Evolutionary conservation across 768 basidiomycete species (phyloP), one percentile per base, ranked within the genome.

Genomic region (Leccinum obscurum): DNA sequence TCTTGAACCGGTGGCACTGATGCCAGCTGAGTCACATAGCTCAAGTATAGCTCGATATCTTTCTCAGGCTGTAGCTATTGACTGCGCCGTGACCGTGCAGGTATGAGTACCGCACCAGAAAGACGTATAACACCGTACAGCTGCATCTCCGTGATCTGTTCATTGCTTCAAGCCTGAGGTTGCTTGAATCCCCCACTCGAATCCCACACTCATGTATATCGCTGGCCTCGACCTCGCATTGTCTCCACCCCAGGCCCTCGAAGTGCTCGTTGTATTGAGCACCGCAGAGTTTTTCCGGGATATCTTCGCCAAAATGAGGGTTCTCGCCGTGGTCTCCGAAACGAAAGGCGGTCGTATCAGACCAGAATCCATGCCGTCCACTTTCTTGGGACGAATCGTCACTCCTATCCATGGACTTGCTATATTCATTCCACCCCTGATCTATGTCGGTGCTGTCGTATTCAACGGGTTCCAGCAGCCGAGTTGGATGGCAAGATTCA

Each of bases 391-490:
- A n/a, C 63, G 64, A 39, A 49, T 71, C 57, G 39, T 73, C 61
- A 60, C 65, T 8, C 72, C 69, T 9, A 53, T 75, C 44, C 75
- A 73, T 15, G 59, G 48, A 11, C 30, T 66, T 2, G 66, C 68
- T 9, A 26, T 54, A 3, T 46, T 65, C 20, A 10, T 66, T 32
- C 61, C 68, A 1, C 72, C 75, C 6, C 10, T 68, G 14, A 30
- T 67, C 6, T 76, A 74, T 24, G 52, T 70, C 24, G 60, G 57
- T n/a, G 64, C 62, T 22, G 24, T 75, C 44, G 61, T 24, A 1
- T 49, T 68, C 44, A 75, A 72, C 46, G 34, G 62, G 17, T 60
- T 77, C 54, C 60, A 62, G 8, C 73, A 66, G 52, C 73, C 75
- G 1, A 56, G 55, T 11, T 77, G 77, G 77, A 64, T 75, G 62